Base-by-base conservation (phyloP, 352 stramenopile genomes). In the Phytophthora megakarya region DNA sequence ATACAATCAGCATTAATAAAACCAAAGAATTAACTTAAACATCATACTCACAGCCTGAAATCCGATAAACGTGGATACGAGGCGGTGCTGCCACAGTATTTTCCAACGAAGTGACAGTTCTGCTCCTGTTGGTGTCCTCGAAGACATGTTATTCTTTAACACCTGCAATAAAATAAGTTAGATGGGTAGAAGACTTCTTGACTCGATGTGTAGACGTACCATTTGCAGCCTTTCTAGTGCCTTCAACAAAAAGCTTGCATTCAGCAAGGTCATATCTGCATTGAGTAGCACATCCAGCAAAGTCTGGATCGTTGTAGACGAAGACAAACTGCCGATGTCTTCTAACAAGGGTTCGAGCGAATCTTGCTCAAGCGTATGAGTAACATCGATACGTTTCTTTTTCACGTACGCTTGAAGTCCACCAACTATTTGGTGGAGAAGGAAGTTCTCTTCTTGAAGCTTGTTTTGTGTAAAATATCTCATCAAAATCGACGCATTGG, bases 401-500 rank as follows among this genome's bases (percentile, higher is more conserved):
- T 88, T 91, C 19, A 84, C 82, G 33, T 82, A 89, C n/a, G 80
- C 72, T 51, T 90, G 83, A 13, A 95, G 72, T 3, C 73, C 72
- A 7, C 81, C 81, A 22, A 92, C 85, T 11, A 95, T 73, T 59
- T 95, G 86, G 21, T 95, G 84, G 45, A 95, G 56, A 26, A 92
- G 48, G 43, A 93, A 95, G n/a, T 89, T 90, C 45, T 95, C 86
- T 54, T 95, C 84, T 67, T 95, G 84, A 10, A 91, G 78, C 43
- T 91, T 92, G 56, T 92, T 93, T 47, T 95, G 79, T 9, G 81
- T 89, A 48, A 93, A 93, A 64, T 95, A 95, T 47, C 90, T 91
- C 62, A 92, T 78, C 66, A 93, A 54, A 35, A 86, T 86, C 3
- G 80, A 75, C 25, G 75, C 61, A 46, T 86, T 91, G 13, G 81